Evolutionary conservation across 495 filamentous ascomycete species (phyloP), one percentile per base, ranked within the genome.

Genomic region (Penicillium lagena): DNA sequence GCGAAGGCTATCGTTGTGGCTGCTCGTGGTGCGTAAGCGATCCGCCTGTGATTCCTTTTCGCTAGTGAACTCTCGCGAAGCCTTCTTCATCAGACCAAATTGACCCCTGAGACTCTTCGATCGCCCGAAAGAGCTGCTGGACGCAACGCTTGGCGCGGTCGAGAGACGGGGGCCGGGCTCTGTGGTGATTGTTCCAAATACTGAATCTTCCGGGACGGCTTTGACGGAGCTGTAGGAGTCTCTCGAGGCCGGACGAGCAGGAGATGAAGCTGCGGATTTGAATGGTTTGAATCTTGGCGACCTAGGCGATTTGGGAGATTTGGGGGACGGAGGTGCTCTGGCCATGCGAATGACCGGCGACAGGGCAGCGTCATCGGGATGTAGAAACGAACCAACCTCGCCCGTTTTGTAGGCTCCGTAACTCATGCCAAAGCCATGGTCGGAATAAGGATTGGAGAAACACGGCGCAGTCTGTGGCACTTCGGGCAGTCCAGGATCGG

Each of bases 271-370:
- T 29, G 44, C 12, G 7, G 36, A 7, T 62, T 69, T 70, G 56
- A 56, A 73, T 17, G 71, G 64, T 51, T 77, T 73, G 36, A 56
- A 61, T 45, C 45, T 53, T n/a, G 55, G 55, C 14, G 55, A 58
- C 27, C 54, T 50, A 12, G 58, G 58, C n/a, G 75, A 72, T 52
- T 73, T 76, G 32, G 75, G 70, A 8, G 56, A 51, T 45, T 66
- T 76, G 8, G 84, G 81, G 13, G 86, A 88, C 37, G 87, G 86
- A 3, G 89, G 87, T 13, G 85, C 85, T 61, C 89, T 89, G 39
- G 89, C 79, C 38, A 91, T 96, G 45, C 87, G 81, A 59, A 96
- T 82, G 15, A 93, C 83, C 12, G 90, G 90, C 11, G 88, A 72
- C 49, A 80, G 77, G 7, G 90, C 90, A 9, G 89, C 84, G 60